Evolutionary conservation across 176 grass and related monocot genomes (phyloP).

Genomic region (Avena sativa): DNA sequence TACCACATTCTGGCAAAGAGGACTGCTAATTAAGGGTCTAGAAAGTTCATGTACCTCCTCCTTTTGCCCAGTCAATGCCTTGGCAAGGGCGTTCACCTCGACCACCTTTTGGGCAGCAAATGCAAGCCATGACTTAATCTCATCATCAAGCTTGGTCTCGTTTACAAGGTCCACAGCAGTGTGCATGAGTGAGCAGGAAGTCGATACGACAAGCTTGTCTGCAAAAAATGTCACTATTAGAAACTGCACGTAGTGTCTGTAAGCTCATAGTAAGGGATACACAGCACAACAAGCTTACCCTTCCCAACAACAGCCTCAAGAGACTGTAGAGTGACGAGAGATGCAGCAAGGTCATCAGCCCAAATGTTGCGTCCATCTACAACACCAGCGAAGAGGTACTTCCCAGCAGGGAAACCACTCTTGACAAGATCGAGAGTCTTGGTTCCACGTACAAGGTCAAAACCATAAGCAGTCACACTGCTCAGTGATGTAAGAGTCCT

Average conservation of each 20-base stretch:
- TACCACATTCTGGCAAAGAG: not conserved
- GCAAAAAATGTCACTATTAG: slow-evolving; percentile 34
- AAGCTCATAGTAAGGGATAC: slow-evolving; percentile 23
- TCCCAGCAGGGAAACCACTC: slow-evolving; percentile 78
- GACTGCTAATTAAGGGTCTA: not conserved
- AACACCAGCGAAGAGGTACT: slow-evolving; percentile 93
- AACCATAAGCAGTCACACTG: slow-evolving; percentile 79
- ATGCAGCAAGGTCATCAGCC: slow-evolving; percentile 88
- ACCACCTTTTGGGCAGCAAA: slow-evolving; percentile 95
- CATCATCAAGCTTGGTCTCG: slow-evolving; percentile 82
- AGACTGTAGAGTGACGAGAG: slow-evolving; percentile 69
- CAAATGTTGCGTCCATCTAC: slow-evolving; percentile 98
- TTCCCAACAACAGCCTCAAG: slow-evolving; percentile 85
- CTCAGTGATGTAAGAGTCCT: slow-evolving; percentile 78
- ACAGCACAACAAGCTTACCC: slow-evolving; percentile 56
- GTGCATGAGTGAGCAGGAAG: slow-evolving; percentile 95
- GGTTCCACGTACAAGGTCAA: slow-evolving; percentile 87
- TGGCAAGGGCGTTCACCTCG: slow-evolving; percentile 89
- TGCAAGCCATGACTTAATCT: slow-evolving; percentile 95
- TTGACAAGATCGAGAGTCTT: slow-evolving; percentile 85
- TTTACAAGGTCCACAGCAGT: slow-evolving; percentile 95
- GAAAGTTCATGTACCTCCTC: slow-evolving; percentile 69
- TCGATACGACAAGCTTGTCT: slow-evolving; percentile 94
- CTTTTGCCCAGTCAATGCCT: slow-evolving; percentile 81
- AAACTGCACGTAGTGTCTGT: not conserved